Conservation (phyloP, 1,139 yeast genomes). For the Candida sp. region DNA sequence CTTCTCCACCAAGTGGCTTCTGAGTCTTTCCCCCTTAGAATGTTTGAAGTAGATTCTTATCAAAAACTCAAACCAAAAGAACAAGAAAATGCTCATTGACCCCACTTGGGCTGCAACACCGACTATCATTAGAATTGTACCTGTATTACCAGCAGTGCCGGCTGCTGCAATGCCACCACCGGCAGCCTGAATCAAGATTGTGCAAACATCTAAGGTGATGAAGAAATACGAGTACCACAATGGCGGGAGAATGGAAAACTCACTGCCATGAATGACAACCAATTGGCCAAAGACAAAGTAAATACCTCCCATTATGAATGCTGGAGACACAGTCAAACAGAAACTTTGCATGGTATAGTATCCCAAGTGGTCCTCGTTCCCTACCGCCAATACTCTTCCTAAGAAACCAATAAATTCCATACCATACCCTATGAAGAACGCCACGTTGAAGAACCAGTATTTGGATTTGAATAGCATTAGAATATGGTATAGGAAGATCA, state of each 20-base stretch:
- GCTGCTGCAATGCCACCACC: conserved; percentile 80
- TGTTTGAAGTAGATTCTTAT: conserved; percentile 41
- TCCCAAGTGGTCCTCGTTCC: conserved; percentile 30
- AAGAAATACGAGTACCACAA: conserved; percentile 74
- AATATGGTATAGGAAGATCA: conserved; percentile 24
- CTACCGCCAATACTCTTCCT: conserved; percentile 57
- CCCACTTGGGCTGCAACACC: conserved; percentile 82
- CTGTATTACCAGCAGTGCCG: conserved; percentile 50
- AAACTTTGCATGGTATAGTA: conserved; percentile 68
- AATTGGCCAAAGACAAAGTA: conserved; percentile 77
- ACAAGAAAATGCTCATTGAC: conserved; percentile 67
- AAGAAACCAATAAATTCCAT: conserved; percentile 64
- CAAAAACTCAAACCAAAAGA: conserved; percentile 57
- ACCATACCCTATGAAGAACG: conserved; percentile 32
- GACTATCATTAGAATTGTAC: conserved; percentile 78
- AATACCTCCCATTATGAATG: conserved; percentile 86
- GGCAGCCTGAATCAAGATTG: conserved; percentile 76
- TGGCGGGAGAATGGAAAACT: conserved; percentile 66
- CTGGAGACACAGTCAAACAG: conserved; percentile 79
- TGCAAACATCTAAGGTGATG: conserved; percentile 64
- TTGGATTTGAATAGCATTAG: conserved; percentile 25
- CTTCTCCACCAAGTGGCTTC: conserved; percentile 28
- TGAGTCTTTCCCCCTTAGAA: conserved; percentile 18
- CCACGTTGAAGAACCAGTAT: conserved; percentile 33
- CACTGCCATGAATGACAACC: conserved; percentile 67